Conservation (phyloP, 2,329 filamentous ascomycete genomes). For the Neonectria magnoliae region DNA sequence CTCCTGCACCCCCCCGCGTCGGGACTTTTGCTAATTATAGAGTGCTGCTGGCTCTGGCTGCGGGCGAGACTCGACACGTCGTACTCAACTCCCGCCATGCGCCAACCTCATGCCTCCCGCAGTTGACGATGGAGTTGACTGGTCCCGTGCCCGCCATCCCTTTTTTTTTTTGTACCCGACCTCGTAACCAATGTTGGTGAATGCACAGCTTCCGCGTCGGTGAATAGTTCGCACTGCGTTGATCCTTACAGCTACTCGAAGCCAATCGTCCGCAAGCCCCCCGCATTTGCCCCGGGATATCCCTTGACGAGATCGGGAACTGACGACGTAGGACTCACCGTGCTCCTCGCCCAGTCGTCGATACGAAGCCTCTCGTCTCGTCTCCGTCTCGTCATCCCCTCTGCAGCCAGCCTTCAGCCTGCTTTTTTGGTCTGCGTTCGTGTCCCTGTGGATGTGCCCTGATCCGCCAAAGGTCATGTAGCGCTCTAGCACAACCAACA, state of each 20-base stretch:
- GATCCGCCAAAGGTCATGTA: constrained; percentile 12
- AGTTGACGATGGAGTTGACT: background rate
- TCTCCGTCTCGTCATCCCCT: background rate
- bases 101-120: constrained; percentile 1
- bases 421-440: background rate
- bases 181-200: background rate
- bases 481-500: background rate
- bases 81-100: constrained; percentile 27
- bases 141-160: background rate
- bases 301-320: constrained; percentile 1
- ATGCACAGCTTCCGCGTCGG: background rate
- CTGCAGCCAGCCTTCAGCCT: background rate
- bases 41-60: constrained; percentile 3
- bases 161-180: background rate
- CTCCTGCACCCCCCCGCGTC: constrained; percentile 27
- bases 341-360: background rate
- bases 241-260: constrained; percentile 6
- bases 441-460: background rate
- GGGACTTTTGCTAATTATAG: constrained; percentile 36
- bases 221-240: constrained; percentile 3
- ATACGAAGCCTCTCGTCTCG: constrained; percentile 8
- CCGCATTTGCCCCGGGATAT: constrained; percentile 4
- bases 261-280: constrained; percentile 9
- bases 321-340: background rate
- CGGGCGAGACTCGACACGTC: constrained; percentile 29